These are phyloP conservation scores for Trichoderma brevicompactum DNA, from an alignment of 2,329 filamentous ascomycete genomes.

Conservation along the genomic window DNA sequence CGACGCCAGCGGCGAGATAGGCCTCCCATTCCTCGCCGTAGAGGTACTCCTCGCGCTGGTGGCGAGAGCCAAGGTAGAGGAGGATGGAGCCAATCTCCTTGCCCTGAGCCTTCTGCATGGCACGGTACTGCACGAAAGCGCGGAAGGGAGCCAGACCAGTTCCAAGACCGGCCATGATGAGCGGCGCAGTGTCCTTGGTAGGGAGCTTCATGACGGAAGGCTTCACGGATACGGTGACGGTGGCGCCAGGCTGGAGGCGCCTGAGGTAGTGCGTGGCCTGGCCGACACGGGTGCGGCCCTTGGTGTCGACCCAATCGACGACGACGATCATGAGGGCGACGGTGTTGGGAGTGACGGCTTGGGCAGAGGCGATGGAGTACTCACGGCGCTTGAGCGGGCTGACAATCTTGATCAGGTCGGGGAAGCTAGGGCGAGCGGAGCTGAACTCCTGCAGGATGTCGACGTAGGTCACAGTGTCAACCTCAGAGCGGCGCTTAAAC, in stretches of 20 bases:
- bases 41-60: slow-evolving; percentile 97
- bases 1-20: slow-evolving; percentile 91
- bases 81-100: slow-evolving; percentile 93
- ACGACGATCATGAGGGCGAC: slow-evolving; percentile 97
- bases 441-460: slow-evolving; percentile 88
- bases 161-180: slow-evolving; percentile 99
- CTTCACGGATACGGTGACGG: slow-evolving; percentile 92
- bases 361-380: slow-evolving; percentile 98
- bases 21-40: slow-evolving; percentile 99
- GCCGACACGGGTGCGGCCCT: slow-evolving; percentile 86
- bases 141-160: slow-evolving; percentile 99
- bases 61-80: slow-evolving; percentile 93
- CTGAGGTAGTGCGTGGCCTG: slow-evolving; percentile 92
- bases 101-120: slow-evolving; percentile 96
- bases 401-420: slow-evolving; percentile 86
- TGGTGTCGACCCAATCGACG: slow-evolving; percentile 90
- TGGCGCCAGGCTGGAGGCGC: slow-evolving; percentile 71
- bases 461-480: slow-evolving; percentile 88
- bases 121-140: slow-evolving; percentile 96
- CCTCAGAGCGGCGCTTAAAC: slow-evolving; percentile 89
- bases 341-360: slow-evolving; percentile 88
- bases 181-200: slow-evolving; percentile 79
- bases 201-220: slow-evolving; percentile 99
- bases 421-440: slow-evolving; percentile 85
- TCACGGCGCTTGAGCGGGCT: slow-evolving; percentile 92